These are phyloP conservation scores for Leccinum arenicola DNA, from an alignment of 768 basidiomycete species.

Conservation along the genomic window DNA sequence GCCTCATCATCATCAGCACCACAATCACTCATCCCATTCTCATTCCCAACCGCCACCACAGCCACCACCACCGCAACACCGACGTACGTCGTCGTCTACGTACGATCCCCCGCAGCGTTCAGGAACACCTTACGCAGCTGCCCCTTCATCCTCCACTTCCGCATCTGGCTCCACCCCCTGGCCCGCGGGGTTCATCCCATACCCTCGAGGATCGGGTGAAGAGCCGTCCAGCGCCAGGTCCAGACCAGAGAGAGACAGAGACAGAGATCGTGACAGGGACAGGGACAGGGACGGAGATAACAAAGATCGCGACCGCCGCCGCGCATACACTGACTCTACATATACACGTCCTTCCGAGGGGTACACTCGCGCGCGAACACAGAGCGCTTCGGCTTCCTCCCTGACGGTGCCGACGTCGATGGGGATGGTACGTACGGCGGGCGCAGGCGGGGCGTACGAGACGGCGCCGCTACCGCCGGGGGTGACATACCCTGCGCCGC, in stretches of 20 bases:
- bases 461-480: constrained; percentile 27
- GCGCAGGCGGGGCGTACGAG: constrained; percentile 16
- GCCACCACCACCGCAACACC: neutral
- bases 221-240: neutral
- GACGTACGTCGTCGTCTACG: neutral
- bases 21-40: neutral
- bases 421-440: neutral
- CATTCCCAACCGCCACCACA: neutral
- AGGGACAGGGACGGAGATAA: neutral
- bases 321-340: neutral
- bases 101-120: constrained; percentile 9
- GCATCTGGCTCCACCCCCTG: neutral
- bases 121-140: constrained; percentile 7
- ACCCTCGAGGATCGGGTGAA: constrained; percentile 1
- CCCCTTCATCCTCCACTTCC: neutral
- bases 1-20: neutral
- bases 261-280: neutral
- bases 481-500: constrained; percentile 27
- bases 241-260: neutral
- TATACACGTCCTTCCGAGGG: neutral
- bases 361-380: constrained; percentile 10
- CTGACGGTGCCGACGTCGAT: neutral
- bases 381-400: constrained; percentile 12
- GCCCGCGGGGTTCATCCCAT: constrained; percentile 22
- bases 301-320: constrained; percentile 3